Evolutionary conservation across 257 asterid species (phyloP).

Genomic region (Nicotiana tomentosiformis): DNA sequence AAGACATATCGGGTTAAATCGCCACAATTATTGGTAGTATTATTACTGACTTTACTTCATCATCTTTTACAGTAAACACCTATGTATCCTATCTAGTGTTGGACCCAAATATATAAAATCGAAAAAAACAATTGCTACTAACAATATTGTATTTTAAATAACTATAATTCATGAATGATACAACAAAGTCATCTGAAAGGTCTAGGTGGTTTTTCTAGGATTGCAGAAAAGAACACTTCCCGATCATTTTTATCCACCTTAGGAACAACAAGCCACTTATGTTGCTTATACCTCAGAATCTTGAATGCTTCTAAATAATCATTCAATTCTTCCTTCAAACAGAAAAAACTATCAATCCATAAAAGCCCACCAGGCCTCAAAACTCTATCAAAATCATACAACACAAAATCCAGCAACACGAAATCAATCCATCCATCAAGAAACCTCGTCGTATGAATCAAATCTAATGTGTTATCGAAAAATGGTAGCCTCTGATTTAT

Average conservation of each 20-base stretch:
- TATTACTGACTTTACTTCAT: no score
- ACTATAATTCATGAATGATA: neutral
- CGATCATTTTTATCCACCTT: constrained; percentile 40
- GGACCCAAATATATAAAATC: neutral
- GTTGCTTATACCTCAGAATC: constrained; percentile 48
- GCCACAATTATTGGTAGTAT: neutral
- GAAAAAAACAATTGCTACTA: neutral
- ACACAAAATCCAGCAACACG: constrained; percentile 45
- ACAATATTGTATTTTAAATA: neutral
- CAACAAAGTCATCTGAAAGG: constrained; percentile 28
- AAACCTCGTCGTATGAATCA: constrained; percentile 61
- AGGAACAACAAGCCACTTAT: constrained; percentile 52
- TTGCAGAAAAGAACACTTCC: constrained; percentile 67
- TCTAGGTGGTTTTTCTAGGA: constrained; percentile 62
- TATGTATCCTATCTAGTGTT: neutral
- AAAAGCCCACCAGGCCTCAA: constrained; percentile 68
- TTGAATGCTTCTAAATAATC: constrained; percentile 46
- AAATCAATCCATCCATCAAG: constrained; percentile 68
- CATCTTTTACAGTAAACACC: neutral
- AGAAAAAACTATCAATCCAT: constrained; percentile 66
- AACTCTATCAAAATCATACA: constrained; percentile 64
- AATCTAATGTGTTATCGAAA: constrained; percentile 57
- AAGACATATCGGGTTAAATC: neutral
- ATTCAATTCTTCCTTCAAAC: constrained; percentile 47
- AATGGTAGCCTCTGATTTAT: constrained; percentile 64